These are phyloP conservation scores for Suillus alpinus DNA, from an alignment of 768 basidiomycete genomes.

Conservation along the genomic window DNA sequence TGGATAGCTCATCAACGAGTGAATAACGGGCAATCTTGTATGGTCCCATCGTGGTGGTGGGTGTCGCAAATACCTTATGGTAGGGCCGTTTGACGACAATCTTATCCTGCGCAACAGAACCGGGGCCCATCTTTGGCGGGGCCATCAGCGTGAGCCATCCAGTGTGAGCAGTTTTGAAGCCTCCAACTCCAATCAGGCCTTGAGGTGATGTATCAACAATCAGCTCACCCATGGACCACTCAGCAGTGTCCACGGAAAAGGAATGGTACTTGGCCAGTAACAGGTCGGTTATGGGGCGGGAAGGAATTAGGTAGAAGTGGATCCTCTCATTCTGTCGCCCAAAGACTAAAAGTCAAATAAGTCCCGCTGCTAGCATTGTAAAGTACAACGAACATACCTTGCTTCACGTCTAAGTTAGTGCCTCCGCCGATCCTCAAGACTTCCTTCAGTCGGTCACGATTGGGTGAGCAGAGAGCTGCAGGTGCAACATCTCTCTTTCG, in stretches of 20 bases:
- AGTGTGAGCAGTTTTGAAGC: slow-evolving; percentile 6
- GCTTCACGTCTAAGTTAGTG: slow-evolving; percentile 1
- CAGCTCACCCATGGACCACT: neutral
- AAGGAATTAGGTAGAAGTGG: neutral
- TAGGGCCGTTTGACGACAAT: slow-evolving; percentile 3
- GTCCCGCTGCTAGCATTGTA: neutral
- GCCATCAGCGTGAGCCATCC: slow-evolving; percentile 1
- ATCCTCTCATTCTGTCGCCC: neutral
- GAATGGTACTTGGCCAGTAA: neutral
- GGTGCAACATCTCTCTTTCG: neutral
- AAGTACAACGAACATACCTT: neutral
- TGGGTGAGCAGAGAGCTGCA: neutral
- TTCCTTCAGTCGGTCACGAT: slow-evolving; percentile 2
- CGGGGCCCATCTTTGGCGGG: neutral
- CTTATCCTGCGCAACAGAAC: neutral
- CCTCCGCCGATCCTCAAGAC: slow-evolving; percentile 1
- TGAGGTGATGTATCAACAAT: neutral
- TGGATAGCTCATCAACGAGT: neutral
- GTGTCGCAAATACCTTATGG: neutral
- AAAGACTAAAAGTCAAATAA: neutral
- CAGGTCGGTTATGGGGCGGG: neutral
- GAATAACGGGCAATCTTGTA: neutral
- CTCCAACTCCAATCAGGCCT: neutral
- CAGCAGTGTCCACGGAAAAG: neutral
- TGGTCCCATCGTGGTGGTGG: neutral